Conservation (phyloP, 2,329 filamentous ascomycete genomes). For the Claviceps humidiphila region DNA sequence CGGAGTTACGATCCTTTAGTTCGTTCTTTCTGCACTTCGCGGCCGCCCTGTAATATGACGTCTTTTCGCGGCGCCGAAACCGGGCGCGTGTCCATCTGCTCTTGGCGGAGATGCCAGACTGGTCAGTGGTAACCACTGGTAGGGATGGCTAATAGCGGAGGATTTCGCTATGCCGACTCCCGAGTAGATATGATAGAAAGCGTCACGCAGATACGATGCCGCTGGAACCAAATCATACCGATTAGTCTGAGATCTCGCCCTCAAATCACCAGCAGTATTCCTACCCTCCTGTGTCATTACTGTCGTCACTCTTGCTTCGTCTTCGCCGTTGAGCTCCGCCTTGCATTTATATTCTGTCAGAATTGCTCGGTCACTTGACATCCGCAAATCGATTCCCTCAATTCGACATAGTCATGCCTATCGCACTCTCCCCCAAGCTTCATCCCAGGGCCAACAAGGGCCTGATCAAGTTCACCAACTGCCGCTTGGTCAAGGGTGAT, state of each 20-base stretch:
- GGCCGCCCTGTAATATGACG: not conserved
- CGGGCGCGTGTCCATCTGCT: not conserved
- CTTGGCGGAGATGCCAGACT: not conserved
- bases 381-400: not conserved
- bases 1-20: not conserved
- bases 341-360: not conserved
- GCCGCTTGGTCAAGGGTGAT: slow-evolving; percentile 57
- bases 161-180: not conserved
- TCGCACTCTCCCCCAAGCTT: slow-evolving; percentile 25
- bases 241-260: not conserved
- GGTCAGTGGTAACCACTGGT: not conserved
- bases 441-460: slow-evolving; percentile 25
- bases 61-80: not conserved
- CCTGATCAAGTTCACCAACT: slow-evolving; percentile 85
- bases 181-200: not conserved
- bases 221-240: not conserved
- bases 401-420: slow-evolving; percentile 28
- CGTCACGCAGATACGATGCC: not conserved
- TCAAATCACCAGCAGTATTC: not conserved
- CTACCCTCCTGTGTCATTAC: not conserved
- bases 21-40: not conserved
- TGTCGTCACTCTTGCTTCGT: not conserved
- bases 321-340: not conserved
- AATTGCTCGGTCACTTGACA: not conserved
- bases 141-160: not conserved